Evolutionary conservation across 768 basidiomycete species (phyloP).

Genomic region (Phylloporus sp.): DNA sequence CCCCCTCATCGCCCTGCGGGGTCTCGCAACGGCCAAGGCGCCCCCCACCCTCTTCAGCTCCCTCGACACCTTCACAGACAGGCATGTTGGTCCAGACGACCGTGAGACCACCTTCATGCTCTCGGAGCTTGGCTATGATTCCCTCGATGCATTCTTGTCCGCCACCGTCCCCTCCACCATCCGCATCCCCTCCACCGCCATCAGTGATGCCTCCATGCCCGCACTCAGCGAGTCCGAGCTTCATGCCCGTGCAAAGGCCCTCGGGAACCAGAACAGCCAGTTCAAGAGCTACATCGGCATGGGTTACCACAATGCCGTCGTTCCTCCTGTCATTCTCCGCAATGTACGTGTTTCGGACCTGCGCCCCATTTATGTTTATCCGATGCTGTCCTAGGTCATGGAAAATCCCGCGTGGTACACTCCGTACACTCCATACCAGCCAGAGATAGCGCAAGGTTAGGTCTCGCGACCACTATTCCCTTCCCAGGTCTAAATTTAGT

Average conservation of each 20-base stretch:
- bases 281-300: slow-evolving; percentile 96
- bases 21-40: slow-evolving; percentile 59
- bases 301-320: slow-evolving; percentile 94
- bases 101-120: slow-evolving; percentile 84
- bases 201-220: slow-evolving; percentile 67
- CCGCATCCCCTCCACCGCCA: slow-evolving; percentile 55
- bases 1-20: slow-evolving; percentile 27
- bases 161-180: slow-evolving; percentile 82
- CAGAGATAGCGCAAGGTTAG: slow-evolving; percentile 96
- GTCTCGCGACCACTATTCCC: slow-evolving; percentile 1
- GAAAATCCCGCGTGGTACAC: slow-evolving; percentile 99
- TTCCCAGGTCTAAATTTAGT: slow-evolving; percentile 11
- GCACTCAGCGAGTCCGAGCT: slow-evolving; percentile 87
- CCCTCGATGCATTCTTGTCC: slow-evolving; percentile 84
- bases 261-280: slow-evolving; percentile 75
- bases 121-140: slow-evolving; percentile 71
- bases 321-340: slow-evolving; percentile 92
- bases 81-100: slow-evolving; percentile 91
- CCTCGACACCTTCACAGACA: slow-evolving; percentile 83
- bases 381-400: slow-evolving; percentile 52
- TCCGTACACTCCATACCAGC: slow-evolving; percentile 93
- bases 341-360: slow-evolving; percentile 53
- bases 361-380: slow-evolving; percentile 1
- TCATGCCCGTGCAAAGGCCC: slow-evolving; percentile 62
- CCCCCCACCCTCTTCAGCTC: slow-evolving; percentile 71